phyloP scores from a whole-genome alignment of 306 rosid species.

The Vigna reflexopilosa region DNA sequence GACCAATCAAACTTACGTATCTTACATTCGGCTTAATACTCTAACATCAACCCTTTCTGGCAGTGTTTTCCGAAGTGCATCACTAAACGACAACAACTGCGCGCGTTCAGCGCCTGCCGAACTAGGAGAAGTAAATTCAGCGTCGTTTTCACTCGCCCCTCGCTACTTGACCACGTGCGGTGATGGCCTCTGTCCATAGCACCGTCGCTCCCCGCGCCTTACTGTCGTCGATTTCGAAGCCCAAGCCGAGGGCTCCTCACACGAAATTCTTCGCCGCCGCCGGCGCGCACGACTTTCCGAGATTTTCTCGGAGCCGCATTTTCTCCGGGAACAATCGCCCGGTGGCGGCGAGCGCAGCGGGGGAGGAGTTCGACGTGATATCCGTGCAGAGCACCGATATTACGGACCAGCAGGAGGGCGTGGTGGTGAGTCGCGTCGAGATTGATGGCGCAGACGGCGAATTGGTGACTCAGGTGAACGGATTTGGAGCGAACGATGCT shows the following conservation, averaged over 20 bases:
- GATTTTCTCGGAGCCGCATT: conserved; percentile 36
- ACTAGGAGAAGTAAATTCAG: conserved; percentile 40
- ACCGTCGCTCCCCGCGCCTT: conserved; percentile 61
- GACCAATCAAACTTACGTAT: neutral
- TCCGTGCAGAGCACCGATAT: conserved; percentile 63
- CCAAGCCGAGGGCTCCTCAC: conserved; percentile 34
- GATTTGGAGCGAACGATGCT: conserved; percentile 68
- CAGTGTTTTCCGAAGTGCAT: neutral
- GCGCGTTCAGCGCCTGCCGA: neutral
- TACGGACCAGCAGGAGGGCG: conserved; percentile 77
- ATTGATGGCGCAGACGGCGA: conserved; percentile 66
- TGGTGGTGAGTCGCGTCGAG: conserved; percentile 63
- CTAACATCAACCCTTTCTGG: neutral
- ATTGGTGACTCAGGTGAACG: conserved; percentile 65
- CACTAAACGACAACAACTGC: conserved; percentile 28
- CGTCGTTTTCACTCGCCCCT: conserved; percentile 34
- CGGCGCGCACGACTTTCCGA: conserved; percentile 22
- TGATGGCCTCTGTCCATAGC: conserved; percentile 76
- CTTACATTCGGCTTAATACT: neutral
- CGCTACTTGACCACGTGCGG: conserved; percentile 45
- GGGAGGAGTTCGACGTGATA: conserved; percentile 68
- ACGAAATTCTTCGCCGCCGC: conserved; percentile 28
- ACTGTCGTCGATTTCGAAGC: conserved; percentile 50
- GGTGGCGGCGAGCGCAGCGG: conserved; percentile 47
- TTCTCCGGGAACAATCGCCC: conserved; percentile 48